Evolutionary conservation across 148 eudicot genomes (phyloP), one percentile per base, ranked within the genome.

Genomic region (Amaranthus hypochondriacus): DNA sequence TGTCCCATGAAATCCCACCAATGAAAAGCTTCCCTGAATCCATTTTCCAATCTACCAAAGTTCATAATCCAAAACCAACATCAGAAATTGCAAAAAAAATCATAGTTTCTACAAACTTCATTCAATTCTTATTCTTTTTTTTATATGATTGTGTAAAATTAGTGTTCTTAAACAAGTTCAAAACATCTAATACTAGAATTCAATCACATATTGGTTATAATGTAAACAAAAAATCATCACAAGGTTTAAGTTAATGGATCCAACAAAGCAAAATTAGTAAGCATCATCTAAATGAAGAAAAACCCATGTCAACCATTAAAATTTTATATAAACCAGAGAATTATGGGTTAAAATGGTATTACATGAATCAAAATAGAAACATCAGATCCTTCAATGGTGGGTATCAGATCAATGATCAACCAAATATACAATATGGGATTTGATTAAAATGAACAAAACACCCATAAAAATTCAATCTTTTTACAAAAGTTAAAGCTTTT

Each of bases 1-100:
- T 91, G 80, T 91, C 97, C 97, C 97, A 91, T 3, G 97, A 89
- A 53, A 91, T 89, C 63, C 97, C 97, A 73, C 97, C 97, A 58
- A 91, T 77, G 59, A 91, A 91, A 54, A 91, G 81, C 79, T 91
- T 91, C 12, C 97, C 97, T 57, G 90, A 83, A 72, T 90, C 96
- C 94, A 90, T 90, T 79, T 90, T 86, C 58, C 92, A 89, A 88
- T 75, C 86, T 87, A 57, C 43, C 72, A 80, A 69, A 58, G 15
- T 67, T 28, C 59, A 72, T 7, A 73, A 68, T 56, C 64, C 54
- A 56, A 10, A 63, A 28, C 39, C 64, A 21, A 60, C 66, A 69
- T 55, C 15, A 69, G 4, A 10, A 28, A 68, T 43, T 12, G 39
- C 39, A 28, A 28, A 28, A 28, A 28, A 28, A 28, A 18, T 18